Percentiles rank a stretch among this genome's conserved stretches.
phyloP scores from a whole-genome alignment of 2,329 filamentous ascomycete species.

The Lachnellula cervina region DNA sequence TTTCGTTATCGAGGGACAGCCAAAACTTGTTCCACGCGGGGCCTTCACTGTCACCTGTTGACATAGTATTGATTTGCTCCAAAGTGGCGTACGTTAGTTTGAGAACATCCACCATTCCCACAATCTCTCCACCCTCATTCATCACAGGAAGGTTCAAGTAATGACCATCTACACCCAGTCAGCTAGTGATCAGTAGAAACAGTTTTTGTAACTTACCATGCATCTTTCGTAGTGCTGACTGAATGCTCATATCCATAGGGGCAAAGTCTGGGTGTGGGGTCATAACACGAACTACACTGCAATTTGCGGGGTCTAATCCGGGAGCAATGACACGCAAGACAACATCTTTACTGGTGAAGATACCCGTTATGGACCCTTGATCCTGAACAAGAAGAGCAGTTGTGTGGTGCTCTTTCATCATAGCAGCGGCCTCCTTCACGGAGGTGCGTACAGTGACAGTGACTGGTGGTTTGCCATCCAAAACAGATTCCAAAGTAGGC shows the following conservation, averaged over 20 bases:
- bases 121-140: constrained; percentile 95
- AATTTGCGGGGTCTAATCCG: constrained; percentile 86
- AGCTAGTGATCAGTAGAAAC: constrained; percentile 11
- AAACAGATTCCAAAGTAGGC: constrained; percentile 87
- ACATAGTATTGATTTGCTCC: constrained; percentile 97
- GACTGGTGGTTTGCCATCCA: constrained; percentile 86
- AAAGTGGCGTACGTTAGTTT: constrained; percentile 97
- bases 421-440: constrained; percentile 86
- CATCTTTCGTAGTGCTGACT: constrained; percentile 97
- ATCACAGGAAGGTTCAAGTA: constrained; percentile 98
- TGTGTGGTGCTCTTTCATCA: constrained; percentile 99
- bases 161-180: constrained; percentile 68
- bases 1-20: constrained; percentile 84
- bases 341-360: constrained; percentile 99
- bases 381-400: constrained; percentile 95
- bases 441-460: constrained; percentile 95
- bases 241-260: constrained; percentile 97
- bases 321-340: constrained; percentile 96
- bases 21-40: constrained; percentile 99
- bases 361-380: constrained; percentile 94
- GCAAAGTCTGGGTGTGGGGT: constrained; percentile 98
- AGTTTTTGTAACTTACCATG: constrained; percentile 62
- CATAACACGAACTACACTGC: constrained; percentile 98
- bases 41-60: constrained; percentile 80
- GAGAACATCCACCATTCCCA: constrained; percentile 98